Base-by-base conservation (phyloP, 305 asterid species). In the Euphrasia arctica region DNA sequence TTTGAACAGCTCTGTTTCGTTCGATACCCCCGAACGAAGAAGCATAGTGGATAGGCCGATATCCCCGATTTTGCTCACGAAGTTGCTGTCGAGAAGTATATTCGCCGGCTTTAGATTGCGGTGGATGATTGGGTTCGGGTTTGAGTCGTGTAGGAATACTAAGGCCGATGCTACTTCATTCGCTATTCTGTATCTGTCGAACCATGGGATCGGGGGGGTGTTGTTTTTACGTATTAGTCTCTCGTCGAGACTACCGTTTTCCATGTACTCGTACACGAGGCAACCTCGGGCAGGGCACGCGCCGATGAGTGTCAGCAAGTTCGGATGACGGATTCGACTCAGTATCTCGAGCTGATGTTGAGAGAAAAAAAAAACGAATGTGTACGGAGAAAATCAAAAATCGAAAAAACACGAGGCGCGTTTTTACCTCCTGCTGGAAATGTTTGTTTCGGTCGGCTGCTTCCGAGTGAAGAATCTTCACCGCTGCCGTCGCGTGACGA, bases 111-210 rank as follows among this genome's bases (percentile, higher is more conserved):
- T 78, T 13, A 78, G 70, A 56, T 75, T 76, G 12, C 78, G 72
- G 52, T 75, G 83, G 42, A 78, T 67, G 52, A 78, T 78, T n/a
- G 72, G 76, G 59, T 78, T 66, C 39, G 83, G 83, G 60, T 75
- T 72, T 14, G 76, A 57, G 58, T 72, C 54, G 70, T 78, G 83
- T 13, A 78, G 80, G 48, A 78, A 78, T 28, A 67, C 48, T 2
- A 78, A 65, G 27, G 80, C 80, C 4, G 70, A 75, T 58, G 80
- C 80, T 34, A 78, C 67, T 49, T 78, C 80, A 27, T 60, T 67
- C 11, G 80, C 83, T 4, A 78, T 78, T 1, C 74, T 74, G 66
- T 54, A 72, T 50, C 83, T 67, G 10, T 72, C 73, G 18, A 66
- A 73, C 84, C 81, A 79, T 57, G 79, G 70, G 18, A 75, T 71